Evolutionary conservation across 129 eudicot genomes (phyloP), one percentile per base, ranked within the genome.

Genomic region (Sambucus nigra): DNA sequence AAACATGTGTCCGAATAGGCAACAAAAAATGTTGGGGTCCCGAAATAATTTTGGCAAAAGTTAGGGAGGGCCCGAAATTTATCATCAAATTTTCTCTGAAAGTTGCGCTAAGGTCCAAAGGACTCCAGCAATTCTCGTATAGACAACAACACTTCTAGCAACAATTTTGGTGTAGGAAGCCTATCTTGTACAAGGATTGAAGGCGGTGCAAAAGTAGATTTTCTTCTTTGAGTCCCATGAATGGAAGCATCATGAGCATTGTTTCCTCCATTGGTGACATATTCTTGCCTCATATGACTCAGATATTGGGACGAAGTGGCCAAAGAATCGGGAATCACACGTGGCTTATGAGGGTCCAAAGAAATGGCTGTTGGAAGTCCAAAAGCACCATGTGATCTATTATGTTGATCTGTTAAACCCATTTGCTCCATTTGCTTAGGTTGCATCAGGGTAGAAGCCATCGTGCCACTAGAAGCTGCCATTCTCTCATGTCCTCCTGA

Each of bases 271-370:
- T 16, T 53, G 29, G 5, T 14, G 15, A 13, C 22, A 53, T 21
- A 52, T 41, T 38, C 53, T 25, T 21, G 60, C 25, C 61, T 52
- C 53, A 64, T 39, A 23, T 53, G 41, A 8, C 31, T 17, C 29
- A 64, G 17, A 48, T 24, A 52, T 14, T 42, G 53, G 2, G 53
- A 53, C 39, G 53, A 41, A 8, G 60, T 52, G 16, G 61, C 13
- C 48, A 64, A 8, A 38, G 60, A 56, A 40, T 52, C 61, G 3
- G 60, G 61, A 35, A 64, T 53, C 48, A 40, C 65, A 13, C 40
- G 65, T 12, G 53, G 39, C 54, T 59, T 53, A 42, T 13, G 48
- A 13, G 48, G n/a, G 26, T 54, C 54, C 48, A 59, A 25, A 40
- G 54, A 59, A 44, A 46, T 12, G 19, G 33, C 41, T 45, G 54